Evolutionary conservation across 305 asterid genomes (phyloP), one percentile per base, ranked within the genome.

Genomic region (Plantago rigida): DNA sequence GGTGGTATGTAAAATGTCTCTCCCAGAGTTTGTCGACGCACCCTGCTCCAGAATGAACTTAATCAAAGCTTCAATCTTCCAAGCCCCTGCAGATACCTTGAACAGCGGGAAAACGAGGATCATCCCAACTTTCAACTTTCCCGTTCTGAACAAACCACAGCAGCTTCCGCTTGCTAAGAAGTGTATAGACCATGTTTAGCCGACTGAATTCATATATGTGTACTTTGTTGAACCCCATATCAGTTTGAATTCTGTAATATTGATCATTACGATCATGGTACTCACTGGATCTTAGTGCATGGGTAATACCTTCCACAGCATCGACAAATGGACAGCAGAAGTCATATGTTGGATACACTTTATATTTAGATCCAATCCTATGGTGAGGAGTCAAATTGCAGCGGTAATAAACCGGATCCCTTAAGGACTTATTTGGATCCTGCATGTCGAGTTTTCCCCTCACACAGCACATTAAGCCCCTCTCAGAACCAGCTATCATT

Each of bases 81-180:
- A 91, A 78, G 51, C 98, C 98, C 69, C 96, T 75, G 28, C 96
- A 93, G 70, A 91, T 87, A 56, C 98, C 98, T 77, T 91, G 98
- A 51, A 87, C 98, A 3, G 98, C 87, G 1, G 98, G 98, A 73
- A 91, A 87, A 26, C 98, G 92, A 60, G 98, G 87, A 79, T 91
- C 98, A 74, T 91, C 96, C 98, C 98, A 91, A 47, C 98, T 81
- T 11, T 91, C 98, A 60, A 91, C 96, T 74, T 82, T 84, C 17
- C 95, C 98, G 69, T 87, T 86, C 60, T 86, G 95, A 42, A 91
- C 98, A 77, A 91, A 91, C 96, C 98, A 91, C 13, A 91, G 84
- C 67, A 91, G 82, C 79, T 91, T 91, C 56, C 98, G 92, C 93
- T 91, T 91, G 62, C 98, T 91, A 52, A 91, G 95, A 86, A 91